A percentile compares a stretch with the other conserved stretches of the same genome.
phyloP scores from a whole-genome alignment of 352 stramenopile genomes.

The Phytophthora pluvialis region DNA sequence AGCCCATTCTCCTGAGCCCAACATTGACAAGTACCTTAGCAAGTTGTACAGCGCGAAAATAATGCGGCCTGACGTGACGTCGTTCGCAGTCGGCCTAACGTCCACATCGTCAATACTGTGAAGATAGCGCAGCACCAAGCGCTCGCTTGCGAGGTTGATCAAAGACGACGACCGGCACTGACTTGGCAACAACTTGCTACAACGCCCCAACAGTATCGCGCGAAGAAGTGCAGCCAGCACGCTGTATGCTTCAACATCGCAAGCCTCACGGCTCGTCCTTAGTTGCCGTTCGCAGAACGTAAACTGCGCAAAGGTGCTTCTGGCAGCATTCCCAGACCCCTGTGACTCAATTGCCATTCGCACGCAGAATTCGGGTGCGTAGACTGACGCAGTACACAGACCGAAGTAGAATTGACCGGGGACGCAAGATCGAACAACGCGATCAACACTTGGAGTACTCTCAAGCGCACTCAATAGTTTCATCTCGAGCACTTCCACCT shows the following conservation, averaged over 20 bases:
- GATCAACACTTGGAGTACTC: background rate
- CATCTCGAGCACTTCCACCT: conserved; percentile 8
- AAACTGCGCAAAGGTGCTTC: conserved; percentile 19
- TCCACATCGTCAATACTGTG: conserved; percentile 12
- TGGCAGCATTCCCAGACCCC: background rate
- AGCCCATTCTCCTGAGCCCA: conserved; percentile 22
- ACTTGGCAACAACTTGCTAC: conserved; percentile 18
- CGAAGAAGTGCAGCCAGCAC: conserved; percentile 38
- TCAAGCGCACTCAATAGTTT: conserved; percentile 26
- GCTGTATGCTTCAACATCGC: conserved; percentile 39
- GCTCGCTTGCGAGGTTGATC: conserved; percentile 40
- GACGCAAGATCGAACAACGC: conserved; percentile 15
- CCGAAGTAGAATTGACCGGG: conserved; percentile 39
- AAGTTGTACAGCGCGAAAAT: conserved; percentile 31
- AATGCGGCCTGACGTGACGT: conserved; percentile 31
- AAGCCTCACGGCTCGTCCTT: conserved; percentile 14
- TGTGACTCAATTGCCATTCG: conserved; percentile 20
- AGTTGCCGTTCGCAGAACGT: conserved; percentile 27
- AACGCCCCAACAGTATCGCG: conserved; percentile 31
- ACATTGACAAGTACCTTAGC: conserved; percentile 29
- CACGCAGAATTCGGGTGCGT: conserved; percentile 38
- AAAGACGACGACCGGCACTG: conserved; percentile 26
- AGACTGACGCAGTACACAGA: conserved; percentile 21
- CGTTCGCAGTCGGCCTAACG: conserved; percentile 11
- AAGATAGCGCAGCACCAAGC: conserved; percentile 38